These are phyloP conservation scores for Colletotrichum falcatum DNA, from an alignment of 2,329 filamentous ascomycete genomes.

Conservation along the genomic window DNA sequence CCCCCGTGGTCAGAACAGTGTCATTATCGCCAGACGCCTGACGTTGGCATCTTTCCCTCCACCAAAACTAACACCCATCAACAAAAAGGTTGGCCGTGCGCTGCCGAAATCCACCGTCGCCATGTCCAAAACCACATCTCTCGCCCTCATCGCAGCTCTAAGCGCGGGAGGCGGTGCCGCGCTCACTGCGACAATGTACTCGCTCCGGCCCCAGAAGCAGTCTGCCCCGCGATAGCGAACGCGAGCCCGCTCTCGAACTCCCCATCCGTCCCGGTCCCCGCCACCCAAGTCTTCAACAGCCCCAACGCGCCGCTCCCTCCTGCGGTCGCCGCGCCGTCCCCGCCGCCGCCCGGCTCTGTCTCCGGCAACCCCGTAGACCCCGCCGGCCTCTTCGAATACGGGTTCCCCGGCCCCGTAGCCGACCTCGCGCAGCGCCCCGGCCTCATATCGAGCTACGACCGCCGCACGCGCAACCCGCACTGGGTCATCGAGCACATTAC, in stretches of 20 bases:
- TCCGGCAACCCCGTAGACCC: constrained; percentile 73
- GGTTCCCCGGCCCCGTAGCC: constrained; percentile 90
- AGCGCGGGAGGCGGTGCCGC: constrained; percentile 83
- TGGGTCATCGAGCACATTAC: constrained; percentile 99
- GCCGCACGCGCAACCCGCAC: constrained; percentile 88
- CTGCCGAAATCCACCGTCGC: constrained; percentile 44
- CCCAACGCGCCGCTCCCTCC: constrained; percentile 45
- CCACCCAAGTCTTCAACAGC: constrained; percentile 65
- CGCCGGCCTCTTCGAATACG: constrained; percentile 82
- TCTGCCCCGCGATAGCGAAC: constrained; percentile 45
- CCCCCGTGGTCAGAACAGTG: constrained; percentile 24
- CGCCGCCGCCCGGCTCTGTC: constrained; percentile 46
- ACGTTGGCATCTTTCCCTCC: not conserved
- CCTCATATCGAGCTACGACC: constrained; percentile 90
- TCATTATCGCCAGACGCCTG: constrained; percentile 33
- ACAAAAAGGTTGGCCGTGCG: constrained; percentile 5
- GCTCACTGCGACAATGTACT: constrained; percentile 76
- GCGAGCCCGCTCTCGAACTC: constrained; percentile 47
- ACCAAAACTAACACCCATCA: not conserved
- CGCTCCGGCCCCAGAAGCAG: constrained; percentile 60
- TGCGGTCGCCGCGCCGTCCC: constrained; percentile 45
- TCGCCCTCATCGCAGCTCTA: constrained; percentile 80
- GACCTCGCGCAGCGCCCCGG: constrained; percentile 83
- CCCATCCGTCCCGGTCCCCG: constrained; percentile 60
- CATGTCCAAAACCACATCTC: constrained; percentile 80